Conservation (phyloP, 2,329 filamentous ascomycete genomes). For the Lachnellula willkommii region DNA sequence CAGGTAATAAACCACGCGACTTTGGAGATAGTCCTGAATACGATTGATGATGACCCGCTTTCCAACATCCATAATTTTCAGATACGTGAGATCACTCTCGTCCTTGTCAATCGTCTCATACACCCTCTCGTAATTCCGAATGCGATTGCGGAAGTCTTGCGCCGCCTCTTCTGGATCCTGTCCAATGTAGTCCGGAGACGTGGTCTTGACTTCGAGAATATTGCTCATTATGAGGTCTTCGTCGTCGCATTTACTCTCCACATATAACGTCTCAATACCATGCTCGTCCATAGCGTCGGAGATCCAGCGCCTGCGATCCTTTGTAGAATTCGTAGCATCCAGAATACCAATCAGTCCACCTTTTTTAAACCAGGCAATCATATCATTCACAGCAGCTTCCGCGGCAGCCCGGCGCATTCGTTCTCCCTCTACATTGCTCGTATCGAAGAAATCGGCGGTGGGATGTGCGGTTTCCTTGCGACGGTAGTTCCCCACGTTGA, state of each 20-base stretch:
- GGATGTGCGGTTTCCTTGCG: constrained; percentile 86
- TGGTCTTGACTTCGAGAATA: constrained; percentile 95
- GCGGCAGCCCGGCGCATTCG: constrained; percentile 81
- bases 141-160: constrained; percentile 86
- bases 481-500: constrained; percentile 96
- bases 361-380: constrained; percentile 84
- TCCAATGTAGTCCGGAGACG: constrained; percentile 87
- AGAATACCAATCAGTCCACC: constrained; percentile 86
- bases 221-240: constrained; percentile 97
- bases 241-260: constrained; percentile 95
- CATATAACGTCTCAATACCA: constrained; percentile 85
- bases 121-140: constrained; percentile 94
- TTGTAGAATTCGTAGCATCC: constrained; percentile 95
- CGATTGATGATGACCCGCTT: constrained; percentile 97
- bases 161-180: constrained; percentile 91
- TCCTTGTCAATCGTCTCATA: constrained; percentile 91
- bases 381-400: constrained; percentile 86
- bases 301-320: constrained; percentile 85
- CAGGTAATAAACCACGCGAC: constrained; percentile 92
- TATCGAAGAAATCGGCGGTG: constrained; percentile 92
- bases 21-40: constrained; percentile 94
- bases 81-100: constrained; percentile 83
- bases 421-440: constrained; percentile 82
- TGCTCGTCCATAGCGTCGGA: constrained; percentile 69
- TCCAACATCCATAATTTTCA: constrained; percentile 95